Conservation (phyloP, 108 stramenopile species). For the Chaetoceros muelleri region DNA sequence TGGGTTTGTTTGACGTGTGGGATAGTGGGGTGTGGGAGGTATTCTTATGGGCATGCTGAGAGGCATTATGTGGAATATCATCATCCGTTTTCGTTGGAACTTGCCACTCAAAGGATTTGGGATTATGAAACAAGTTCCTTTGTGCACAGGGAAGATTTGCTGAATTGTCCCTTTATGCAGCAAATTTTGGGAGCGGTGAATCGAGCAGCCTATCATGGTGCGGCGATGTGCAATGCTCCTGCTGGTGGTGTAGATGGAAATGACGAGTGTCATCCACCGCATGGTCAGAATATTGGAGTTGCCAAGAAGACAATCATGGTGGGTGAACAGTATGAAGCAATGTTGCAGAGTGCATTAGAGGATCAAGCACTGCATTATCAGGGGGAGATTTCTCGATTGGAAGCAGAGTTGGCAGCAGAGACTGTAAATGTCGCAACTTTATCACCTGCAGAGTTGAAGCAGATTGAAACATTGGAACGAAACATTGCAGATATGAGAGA, state of each 20-base stretch:
- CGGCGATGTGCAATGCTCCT: slow-evolving; percentile 14
- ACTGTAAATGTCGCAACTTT: slow-evolving; percentile 32
- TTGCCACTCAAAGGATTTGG: slow-evolving; percentile 92
- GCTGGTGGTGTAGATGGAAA: neutral
- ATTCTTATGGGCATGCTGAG: slow-evolving; percentile 77
- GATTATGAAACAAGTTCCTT: slow-evolving; percentile 78
- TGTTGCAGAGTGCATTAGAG: slow-evolving; percentile 81
- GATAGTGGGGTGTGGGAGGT: slow-evolving; percentile 91
- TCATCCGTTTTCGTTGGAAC: slow-evolving; percentile 90
- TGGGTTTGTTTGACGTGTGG: slow-evolving; percentile 97
- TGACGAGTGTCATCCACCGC: slow-evolving; percentile 2
- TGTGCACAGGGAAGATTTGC: slow-evolving; percentile 78
- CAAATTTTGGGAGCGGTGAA: slow-evolving; percentile 10
- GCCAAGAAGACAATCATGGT: slow-evolving; percentile 78
- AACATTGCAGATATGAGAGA: slow-evolving; percentile 40
- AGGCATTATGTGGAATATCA: slow-evolving; percentile 65
- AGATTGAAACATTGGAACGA: slow-evolving; percentile 25
- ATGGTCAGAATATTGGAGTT: neutral
- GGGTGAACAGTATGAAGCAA: slow-evolving; percentile 78
- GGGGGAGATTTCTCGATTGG: slow-evolving; percentile 59
- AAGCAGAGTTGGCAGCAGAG: slow-evolving; percentile 46
- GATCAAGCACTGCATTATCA: slow-evolving; percentile 84
- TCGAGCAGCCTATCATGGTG: slow-evolving; percentile 4
- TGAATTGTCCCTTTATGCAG: slow-evolving; percentile 55
- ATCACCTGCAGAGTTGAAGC: slow-evolving; percentile 34